These are phyloP conservation scores for Pisolithus sp. DNA, from an alignment of 768 basidiomycete genomes.

Conservation along the genomic window DNA sequence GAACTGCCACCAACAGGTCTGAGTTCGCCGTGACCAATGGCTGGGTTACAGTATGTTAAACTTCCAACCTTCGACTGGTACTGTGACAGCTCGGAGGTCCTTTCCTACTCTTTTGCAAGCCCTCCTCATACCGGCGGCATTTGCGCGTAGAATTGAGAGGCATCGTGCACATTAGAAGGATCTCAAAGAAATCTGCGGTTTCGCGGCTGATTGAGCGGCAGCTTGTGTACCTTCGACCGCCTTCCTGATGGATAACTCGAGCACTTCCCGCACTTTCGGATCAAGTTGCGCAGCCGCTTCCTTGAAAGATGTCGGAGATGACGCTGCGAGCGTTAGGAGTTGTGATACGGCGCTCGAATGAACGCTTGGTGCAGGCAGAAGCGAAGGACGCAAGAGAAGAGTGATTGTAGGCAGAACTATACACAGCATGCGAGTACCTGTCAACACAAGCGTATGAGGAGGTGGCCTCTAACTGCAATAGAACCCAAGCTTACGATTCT, in stretches of 20 bases:
- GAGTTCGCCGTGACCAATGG: too few species aligned
- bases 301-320: constrained; percentile 73
- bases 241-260: constrained; percentile 77
- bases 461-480: neutral
- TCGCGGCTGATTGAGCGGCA: constrained; percentile 33
- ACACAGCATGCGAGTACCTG: constrained; percentile 62
- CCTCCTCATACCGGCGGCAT: too few species aligned
- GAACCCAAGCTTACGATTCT: constrained; percentile 43
- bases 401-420: constrained; percentile 72
- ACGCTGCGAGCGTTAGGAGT: constrained; percentile 64
- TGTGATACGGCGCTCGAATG: constrained; percentile 59
- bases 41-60: too few species aligned
- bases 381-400: constrained; percentile 56
- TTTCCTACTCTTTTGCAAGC: too few species aligned
- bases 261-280: constrained; percentile 43
- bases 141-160: too few species aligned
- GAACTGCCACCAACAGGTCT: too few species aligned
- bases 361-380: constrained; percentile 35
- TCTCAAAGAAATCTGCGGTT: constrained; percentile 74
- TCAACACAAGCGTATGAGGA: constrained; percentile 9
- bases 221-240: constrained; percentile 50
- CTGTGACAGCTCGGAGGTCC: too few species aligned
- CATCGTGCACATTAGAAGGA: constrained; percentile 44
- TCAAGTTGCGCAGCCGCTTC: constrained; percentile 72
- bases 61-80: too few species aligned